phyloP scores from a whole-genome alignment of 768 basidiomycete genomes.

The Sutorius australiensis region DNA sequence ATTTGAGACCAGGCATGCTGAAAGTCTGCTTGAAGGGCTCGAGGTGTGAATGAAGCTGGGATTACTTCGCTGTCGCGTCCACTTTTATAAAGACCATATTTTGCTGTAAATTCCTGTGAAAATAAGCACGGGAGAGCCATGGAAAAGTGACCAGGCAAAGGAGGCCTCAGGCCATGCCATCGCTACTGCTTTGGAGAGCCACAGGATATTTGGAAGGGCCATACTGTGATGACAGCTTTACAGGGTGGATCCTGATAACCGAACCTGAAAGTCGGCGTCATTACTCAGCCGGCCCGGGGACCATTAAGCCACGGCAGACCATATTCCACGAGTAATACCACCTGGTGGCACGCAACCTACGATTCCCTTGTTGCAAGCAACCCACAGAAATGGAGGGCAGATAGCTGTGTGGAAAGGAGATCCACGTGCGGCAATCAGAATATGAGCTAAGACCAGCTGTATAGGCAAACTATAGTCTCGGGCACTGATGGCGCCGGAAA shows the following conservation, averaged over 20 bases:
- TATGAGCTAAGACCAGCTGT: not conserved
- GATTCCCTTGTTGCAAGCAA: not conserved
- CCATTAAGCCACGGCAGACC: not conserved
- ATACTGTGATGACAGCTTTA: constrained; percentile 4
- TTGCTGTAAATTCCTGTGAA: constrained; percentile 25
- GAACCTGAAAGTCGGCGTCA: not conserved
- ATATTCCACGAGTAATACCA: not conserved
- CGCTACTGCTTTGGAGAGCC: not conserved
- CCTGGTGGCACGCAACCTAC: not conserved
- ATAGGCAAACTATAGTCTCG: not conserved
- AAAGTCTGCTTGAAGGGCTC: not conserved
- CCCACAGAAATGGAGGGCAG: not conserved
- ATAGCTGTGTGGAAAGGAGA: not conserved
- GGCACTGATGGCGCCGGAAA: not conserved
- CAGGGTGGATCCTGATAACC: constrained; percentile 18
- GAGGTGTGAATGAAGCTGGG: not conserved
- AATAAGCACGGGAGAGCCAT: constrained; percentile 9
- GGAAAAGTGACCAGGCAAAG: constrained; percentile 1
- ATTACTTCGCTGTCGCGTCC: not conserved
- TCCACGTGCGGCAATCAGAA: not conserved
- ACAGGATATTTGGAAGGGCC: constrained; percentile 1
- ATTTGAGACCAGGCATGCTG: constrained; percentile 31
- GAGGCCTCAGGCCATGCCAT: constrained; percentile 9
- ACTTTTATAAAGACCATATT: constrained; percentile 7
- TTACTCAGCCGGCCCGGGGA: not conserved